Evolutionary conservation across 768 basidiomycete genomes (phyloP).

Genomic region (Suillus subaureus): DNA sequence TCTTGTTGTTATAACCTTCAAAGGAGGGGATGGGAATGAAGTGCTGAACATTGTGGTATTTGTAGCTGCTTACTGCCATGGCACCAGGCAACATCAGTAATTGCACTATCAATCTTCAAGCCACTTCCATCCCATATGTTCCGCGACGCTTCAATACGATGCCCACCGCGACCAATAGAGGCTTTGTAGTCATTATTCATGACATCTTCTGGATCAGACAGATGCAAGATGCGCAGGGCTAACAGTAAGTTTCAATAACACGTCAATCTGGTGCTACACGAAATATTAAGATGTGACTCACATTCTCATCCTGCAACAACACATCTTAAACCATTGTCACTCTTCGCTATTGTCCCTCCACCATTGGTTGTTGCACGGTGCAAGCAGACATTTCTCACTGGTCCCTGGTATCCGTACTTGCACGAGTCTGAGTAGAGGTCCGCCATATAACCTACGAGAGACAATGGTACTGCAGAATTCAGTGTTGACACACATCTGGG

Average conservation of each 20-base stretch:
- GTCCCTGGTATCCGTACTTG: conserved; percentile 45
- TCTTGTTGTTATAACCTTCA: conserved; percentile 70
- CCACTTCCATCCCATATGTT: conserved; percentile 82
- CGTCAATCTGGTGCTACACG: conserved; percentile 14
- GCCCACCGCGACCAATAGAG: conserved; percentile 58
- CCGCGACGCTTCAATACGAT: conserved; percentile 69
- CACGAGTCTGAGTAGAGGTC: conserved; percentile 46
- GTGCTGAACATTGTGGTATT: not conserved
- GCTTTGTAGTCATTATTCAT: conserved; percentile 50
- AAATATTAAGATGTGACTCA: conserved; percentile 32
- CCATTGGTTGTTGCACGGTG: conserved; percentile 61
- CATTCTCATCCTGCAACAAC: conserved; percentile 83
- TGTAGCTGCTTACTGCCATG: conserved; percentile 51
- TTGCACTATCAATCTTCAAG: conserved; percentile 75
- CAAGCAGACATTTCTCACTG: conserved; percentile 57
- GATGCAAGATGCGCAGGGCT: conserved; percentile 64
- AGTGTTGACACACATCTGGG: conserved; percentile 31
- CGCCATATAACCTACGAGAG: conserved; percentile 13
- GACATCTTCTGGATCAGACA: conserved; percentile 50
- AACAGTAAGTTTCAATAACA: conserved; percentile 21
- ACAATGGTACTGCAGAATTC: conserved; percentile 9
- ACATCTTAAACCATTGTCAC: conserved; percentile 66
- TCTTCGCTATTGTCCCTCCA: conserved; percentile 68
- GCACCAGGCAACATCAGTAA: conserved; percentile 83
- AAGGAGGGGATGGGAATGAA: conserved; percentile 5